Base-by-base conservation (phyloP, 306 rosid species). In the Castanospermum australe region DNA sequence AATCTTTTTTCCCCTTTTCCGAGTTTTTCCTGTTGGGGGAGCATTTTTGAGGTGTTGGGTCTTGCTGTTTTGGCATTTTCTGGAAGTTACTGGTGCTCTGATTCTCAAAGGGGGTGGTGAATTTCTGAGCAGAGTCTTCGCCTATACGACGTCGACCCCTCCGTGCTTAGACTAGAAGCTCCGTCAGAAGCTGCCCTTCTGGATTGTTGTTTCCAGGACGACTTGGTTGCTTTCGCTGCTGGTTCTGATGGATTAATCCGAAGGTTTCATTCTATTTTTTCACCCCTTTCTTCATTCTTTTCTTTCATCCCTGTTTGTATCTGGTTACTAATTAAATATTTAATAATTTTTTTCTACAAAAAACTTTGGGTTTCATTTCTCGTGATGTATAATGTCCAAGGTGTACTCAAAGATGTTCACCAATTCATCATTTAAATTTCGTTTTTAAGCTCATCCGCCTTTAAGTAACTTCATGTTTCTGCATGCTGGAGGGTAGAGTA, bases 151-250 rank as follows among this genome's bases (percentile, higher is more conserved):
- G 90, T 75, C 5, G 89, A 86, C 39, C 78, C 81, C 41, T 89
- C 90, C 0, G 56, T 56, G 35, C 88, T 91, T 32, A 67, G 91
- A 73, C 63, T 86, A 6, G 90, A 88, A 76, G 85, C 87, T 82
- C 80, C 78, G 2, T 85, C 90, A 8, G 86, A 89, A 81, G 85
- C 89, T 38, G 67, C 97, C 0, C 92, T 91, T 59, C 89, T 94
- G 18, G 97, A 91, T 85, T 92, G 92, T 52, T 94, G 92, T 82
- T 92, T 92, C 73, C 87, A 82, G 52, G 69, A 81, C 24, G 97
- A 92, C 59, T 79, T 73, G 5, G 72, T 82, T 57, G 93, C 93
- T 50, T 92, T 91, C 71, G 2, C 84, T 5, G 87, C 88, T 63
- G 88, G 76, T 73, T 88, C 97, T 33, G 95, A 90, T 67, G 97